A percentile compares a stretch with the other conserved stretches of the same genome.
Evolutionary conservation across 305 asterid genomes (phyloP).

Genomic region (Andrographis paniculata): DNA sequence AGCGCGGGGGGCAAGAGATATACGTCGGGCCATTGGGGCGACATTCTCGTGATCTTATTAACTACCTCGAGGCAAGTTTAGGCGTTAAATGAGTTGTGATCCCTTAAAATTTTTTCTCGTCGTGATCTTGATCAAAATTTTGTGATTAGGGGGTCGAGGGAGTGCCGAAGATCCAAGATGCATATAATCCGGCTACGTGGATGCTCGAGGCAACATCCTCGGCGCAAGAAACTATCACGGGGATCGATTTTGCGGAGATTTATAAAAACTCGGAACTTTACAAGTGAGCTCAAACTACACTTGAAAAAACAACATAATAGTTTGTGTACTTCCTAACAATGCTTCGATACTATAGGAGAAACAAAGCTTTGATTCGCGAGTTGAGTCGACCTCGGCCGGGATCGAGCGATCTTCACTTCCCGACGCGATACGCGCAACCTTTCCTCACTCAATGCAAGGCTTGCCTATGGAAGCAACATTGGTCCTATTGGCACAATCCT

Average conservation of each 20-base stretch:
- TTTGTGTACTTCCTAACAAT: neutral
- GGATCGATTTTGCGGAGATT: conserved; percentile 35
- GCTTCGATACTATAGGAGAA: conserved; percentile 27
- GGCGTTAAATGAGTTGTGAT: too few relatives aligned
- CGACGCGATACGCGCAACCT: conserved; percentile 33
- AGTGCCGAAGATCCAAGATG: conserved; percentile 32
- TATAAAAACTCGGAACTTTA: conserved; percentile 44
- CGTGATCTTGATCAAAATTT: too few relatives aligned
- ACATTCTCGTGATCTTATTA: conserved; percentile 38
- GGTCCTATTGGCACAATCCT: conserved; percentile 48
- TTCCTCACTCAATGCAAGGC: conserved; percentile 37
- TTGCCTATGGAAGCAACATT: conserved; percentile 47
- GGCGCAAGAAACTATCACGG: conserved; percentile 32
- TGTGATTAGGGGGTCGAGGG: conserved; percentile 49
- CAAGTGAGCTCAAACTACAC: conserved; percentile 22
- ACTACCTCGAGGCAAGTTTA: conserved; percentile 43
- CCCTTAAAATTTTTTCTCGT: too few relatives aligned
- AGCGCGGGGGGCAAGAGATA: conserved; percentile 65
- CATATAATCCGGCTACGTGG: conserved; percentile 58
- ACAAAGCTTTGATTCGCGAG: conserved; percentile 35
- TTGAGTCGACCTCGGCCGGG: conserved; percentile 35
- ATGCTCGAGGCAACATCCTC: conserved; percentile 59
- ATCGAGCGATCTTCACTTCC: conserved; percentile 31
- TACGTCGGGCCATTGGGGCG: conserved; percentile 58
- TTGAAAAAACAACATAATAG: neutral